Conservation (phyloP, 352 stramenopile genomes). For the Globisporangium paddicum region DNA sequence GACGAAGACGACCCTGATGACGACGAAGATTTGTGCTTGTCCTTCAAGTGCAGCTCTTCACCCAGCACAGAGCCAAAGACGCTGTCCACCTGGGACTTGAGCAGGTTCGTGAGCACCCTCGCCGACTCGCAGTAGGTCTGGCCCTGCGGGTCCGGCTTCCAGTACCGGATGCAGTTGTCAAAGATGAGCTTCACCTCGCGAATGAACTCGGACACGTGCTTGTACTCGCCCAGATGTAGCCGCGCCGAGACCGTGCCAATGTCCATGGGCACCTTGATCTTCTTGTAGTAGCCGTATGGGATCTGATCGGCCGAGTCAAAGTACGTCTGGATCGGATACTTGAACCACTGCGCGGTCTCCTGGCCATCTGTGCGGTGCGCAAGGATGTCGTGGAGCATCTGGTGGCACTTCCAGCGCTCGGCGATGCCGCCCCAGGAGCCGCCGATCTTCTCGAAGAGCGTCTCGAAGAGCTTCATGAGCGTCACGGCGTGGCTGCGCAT, state of each 20-base stretch:
- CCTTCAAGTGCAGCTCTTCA: slow-evolving; percentile 25
- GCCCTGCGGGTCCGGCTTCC: slow-evolving; percentile 68
- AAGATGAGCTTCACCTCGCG: slow-evolving; percentile 74
- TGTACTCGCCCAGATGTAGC: slow-evolving; percentile 69
- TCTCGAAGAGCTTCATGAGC: slow-evolving; percentile 82
- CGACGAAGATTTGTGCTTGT: slow-evolving; percentile 35
- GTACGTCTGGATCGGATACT: slow-evolving; percentile 83
- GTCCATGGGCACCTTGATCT: slow-evolving; percentile 77
- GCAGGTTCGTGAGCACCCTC: slow-evolving; percentile 42
- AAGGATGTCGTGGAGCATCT: slow-evolving; percentile 77
- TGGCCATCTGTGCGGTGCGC: slow-evolving; percentile 64
- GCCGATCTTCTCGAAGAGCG: slow-evolving; percentile 63
- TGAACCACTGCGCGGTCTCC: slow-evolving; percentile 86
- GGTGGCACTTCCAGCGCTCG: slow-evolving; percentile 81
- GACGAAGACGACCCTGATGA: slow-evolving; percentile 21
- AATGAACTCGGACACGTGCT: slow-evolving; percentile 48
- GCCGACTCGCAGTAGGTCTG: slow-evolving; percentile 78
- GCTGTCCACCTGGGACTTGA: slow-evolving; percentile 38
- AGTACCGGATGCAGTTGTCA: slow-evolving; percentile 84
- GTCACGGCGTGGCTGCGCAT: slow-evolving; percentile 82
- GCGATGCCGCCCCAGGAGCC: slow-evolving; percentile 58
- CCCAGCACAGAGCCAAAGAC: slow-evolving; percentile 29
- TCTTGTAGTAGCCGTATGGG: slow-evolving; percentile 81
- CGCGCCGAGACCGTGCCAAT: slow-evolving; percentile 70
- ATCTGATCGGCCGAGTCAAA: slow-evolving; percentile 81